phyloP scores from a whole-genome alignment of 2,329 filamentous ascomycete genomes.

The Zasmidium cellare region DNA sequence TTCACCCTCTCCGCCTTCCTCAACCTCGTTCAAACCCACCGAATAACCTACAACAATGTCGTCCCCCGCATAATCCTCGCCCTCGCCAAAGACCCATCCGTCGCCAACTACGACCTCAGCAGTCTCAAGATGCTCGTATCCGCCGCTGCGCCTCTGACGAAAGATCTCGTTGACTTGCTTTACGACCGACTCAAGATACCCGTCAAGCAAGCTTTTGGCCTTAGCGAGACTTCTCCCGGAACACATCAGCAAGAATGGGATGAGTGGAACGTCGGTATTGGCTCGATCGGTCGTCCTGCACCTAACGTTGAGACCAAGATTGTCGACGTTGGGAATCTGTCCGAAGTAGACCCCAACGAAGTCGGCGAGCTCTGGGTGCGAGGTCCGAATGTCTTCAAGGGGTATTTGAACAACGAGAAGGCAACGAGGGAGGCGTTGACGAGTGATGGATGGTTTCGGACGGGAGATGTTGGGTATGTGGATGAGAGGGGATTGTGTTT shows the following conservation, averaged over 20 bases:
- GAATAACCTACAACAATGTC: constrained; percentile 76
- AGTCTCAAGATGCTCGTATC: constrained; percentile 81
- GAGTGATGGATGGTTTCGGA: constrained; percentile 80
- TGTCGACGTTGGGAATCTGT: constrained; percentile 58
- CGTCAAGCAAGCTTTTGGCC: constrained; percentile 89
- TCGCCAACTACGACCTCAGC: constrained; percentile 78
- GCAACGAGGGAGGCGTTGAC: constrained; percentile 69
- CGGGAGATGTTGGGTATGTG: constrained; percentile 78
- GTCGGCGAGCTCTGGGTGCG: constrained; percentile 72
- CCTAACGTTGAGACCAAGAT: constrained; percentile 81
- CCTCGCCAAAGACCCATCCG: constrained; percentile 74
- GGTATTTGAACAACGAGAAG: constrained; percentile 79
- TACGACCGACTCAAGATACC: constrained; percentile 73
- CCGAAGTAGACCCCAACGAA: constrained; percentile 79
- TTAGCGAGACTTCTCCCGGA: constrained; percentile 82
- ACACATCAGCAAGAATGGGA: constrained; percentile 70
- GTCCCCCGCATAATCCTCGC: constrained; percentile 82
- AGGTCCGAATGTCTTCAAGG: constrained; percentile 83
- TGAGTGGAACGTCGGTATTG: constrained; percentile 74
- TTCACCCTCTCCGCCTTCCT: constrained; percentile 84
- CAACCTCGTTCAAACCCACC: constrained; percentile 70
- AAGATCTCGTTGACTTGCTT: constrained; percentile 74
- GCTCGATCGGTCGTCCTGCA: constrained; percentile 74
- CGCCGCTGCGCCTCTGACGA: constrained; percentile 80
- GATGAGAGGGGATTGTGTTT: constrained; percentile 78